Conservation (phyloP, 306 rosid species). For the Pachyrhizus erosus region DNA sequence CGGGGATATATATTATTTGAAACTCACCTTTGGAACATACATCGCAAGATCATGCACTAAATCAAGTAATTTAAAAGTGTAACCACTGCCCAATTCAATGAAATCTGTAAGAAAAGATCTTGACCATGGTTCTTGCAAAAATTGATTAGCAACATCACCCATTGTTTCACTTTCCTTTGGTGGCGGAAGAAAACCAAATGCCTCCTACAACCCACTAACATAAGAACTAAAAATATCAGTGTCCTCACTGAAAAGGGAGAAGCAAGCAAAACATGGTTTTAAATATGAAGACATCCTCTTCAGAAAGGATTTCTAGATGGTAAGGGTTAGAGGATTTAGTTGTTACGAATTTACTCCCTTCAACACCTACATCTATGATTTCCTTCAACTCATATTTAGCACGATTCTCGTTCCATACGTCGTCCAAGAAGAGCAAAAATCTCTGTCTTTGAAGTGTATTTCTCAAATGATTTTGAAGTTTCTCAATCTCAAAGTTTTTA, state of each 20-base stretch:
- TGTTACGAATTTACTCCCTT: neutral
- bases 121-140: neutral
- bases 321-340: neutral
- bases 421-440: neutral
- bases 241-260: neutral
- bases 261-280: neutral
- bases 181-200: conserved; percentile 4
- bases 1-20: neutral
- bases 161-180: neutral
- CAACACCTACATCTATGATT: neutral
- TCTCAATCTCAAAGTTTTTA: neutral
- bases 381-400: neutral
- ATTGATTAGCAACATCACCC: neutral
- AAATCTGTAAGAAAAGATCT: neutral
- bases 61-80: neutral
- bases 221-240: neutral
- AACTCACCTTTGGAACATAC: neutral
- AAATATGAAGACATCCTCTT: neutral
- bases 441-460: neutral
- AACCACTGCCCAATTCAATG: too few species aligned
- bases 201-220: neutral
- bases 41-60: neutral
- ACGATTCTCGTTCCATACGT: neutral
- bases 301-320: neutral
- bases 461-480: neutral